phyloP scores from a whole-genome alignment of 768 basidiomycete species.

The Sarcodon aspratus region DNA sequence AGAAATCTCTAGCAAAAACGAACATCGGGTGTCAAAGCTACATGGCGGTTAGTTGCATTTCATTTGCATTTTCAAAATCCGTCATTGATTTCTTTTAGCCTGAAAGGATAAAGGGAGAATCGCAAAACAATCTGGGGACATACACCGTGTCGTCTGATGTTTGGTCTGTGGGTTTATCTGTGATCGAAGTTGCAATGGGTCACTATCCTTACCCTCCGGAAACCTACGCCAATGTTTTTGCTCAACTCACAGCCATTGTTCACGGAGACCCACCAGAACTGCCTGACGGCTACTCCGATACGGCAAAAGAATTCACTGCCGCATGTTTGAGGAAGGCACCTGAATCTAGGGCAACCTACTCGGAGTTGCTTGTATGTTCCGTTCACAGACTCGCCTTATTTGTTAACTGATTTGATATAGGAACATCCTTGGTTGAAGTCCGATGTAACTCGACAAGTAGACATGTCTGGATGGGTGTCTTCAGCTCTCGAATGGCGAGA shows the following conservation, averaged over 20 bases:
- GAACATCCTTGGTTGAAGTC: conserved; percentile 70
- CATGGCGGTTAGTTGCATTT: conserved; percentile 70
- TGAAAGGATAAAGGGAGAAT: conserved; percentile 93
- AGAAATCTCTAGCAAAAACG: conserved; percentile 92
- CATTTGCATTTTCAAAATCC: background rate
- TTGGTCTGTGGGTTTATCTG: conserved; percentile 91
- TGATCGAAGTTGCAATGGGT: conserved; percentile 88
- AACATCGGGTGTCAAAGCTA: conserved; percentile 99
- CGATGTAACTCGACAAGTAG: conserved; percentile 51
- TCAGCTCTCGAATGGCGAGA: conserved; percentile 23
- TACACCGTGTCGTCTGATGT: conserved; percentile 97
- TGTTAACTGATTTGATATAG: conserved; percentile 19
- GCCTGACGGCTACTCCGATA: conserved; percentile 55
- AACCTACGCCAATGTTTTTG: conserved; percentile 95
- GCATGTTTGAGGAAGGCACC: conserved; percentile 78
- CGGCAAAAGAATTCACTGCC: conserved; percentile 75
- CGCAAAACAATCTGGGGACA: conserved; percentile 71
- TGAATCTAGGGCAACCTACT: conserved; percentile 68
- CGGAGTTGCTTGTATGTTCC: conserved; percentile 57
- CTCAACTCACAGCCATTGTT: conserved; percentile 93
- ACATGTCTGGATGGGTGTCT: conserved; percentile 80
- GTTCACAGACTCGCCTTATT: background rate
- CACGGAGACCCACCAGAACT: conserved; percentile 87
- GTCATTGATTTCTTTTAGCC: conserved; percentile 37
- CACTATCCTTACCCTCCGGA: conserved; percentile 96